phyloP scores from a whole-genome alignment of 305 asterid species.

The Plantago lanceolata region DNA sequence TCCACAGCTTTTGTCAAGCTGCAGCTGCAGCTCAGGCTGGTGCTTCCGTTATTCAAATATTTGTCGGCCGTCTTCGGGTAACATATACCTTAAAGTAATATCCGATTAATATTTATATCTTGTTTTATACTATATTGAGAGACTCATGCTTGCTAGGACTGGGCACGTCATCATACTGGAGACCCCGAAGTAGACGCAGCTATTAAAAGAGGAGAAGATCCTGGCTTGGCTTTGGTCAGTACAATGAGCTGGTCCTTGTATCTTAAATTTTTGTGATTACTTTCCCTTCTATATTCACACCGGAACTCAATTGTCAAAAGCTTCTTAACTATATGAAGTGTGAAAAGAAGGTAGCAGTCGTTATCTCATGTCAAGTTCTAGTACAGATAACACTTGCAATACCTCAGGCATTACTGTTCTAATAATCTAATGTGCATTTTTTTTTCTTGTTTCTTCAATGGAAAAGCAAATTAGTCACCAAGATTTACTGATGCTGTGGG shows the following conservation, averaged over 20 bases:
- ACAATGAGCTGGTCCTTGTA: conserved; percentile 11
- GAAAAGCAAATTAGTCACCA: background rate
- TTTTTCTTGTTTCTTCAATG: background rate
- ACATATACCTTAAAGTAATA: conserved; percentile 10
- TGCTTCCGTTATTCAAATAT: conserved; percentile 91
- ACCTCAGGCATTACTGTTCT: no score
- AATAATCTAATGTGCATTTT: no score
- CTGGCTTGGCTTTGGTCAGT: conserved; percentile 96
- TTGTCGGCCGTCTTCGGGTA: conserved; percentile 97
- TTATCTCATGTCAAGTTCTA: background rate
- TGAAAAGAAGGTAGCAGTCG: background rate
- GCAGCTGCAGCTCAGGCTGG: conserved; percentile 99
- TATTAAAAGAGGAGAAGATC: conserved; percentile 86
- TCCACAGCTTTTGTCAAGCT: conserved; percentile 82
- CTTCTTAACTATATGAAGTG: background rate
- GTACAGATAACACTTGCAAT: no score
- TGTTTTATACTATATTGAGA: conserved; percentile 5
- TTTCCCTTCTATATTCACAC: background rate
- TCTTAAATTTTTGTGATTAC: conserved; percentile 2
- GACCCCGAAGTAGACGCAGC: conserved; percentile 73
- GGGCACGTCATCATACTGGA: conserved; percentile 79
- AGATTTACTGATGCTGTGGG: conserved; percentile 6
- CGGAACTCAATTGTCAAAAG: background rate
- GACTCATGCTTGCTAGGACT: conserved; percentile 49
- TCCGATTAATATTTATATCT: background rate